phyloP scores from a whole-genome alignment of 2,329 filamentous ascomycete genomes.

The Cladophialophora bantiana region DNA sequence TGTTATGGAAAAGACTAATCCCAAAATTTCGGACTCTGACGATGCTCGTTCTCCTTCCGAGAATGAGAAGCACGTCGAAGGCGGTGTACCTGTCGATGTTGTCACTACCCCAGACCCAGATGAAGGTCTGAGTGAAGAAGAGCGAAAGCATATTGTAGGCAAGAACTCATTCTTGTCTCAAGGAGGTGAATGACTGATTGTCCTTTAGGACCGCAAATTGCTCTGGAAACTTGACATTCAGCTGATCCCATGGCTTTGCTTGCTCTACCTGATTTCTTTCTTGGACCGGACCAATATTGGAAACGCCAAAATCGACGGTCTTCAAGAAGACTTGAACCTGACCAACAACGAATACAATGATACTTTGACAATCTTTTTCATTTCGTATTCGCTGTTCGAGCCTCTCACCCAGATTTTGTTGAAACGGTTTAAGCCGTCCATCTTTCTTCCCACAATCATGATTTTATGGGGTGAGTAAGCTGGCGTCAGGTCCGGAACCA shows the following conservation, averaged over 20 bases:
- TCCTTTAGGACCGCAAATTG: conserved; percentile 51
- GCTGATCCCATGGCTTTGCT: conserved; percentile 56
- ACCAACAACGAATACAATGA: conserved; percentile 72
- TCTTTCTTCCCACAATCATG: conserved; percentile 87
- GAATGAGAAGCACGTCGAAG: conserved; percentile 31
- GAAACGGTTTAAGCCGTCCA: conserved; percentile 74
- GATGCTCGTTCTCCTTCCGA: conserved; percentile 23
- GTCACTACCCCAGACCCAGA: conserved; percentile 61
- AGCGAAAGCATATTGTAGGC: conserved; percentile 66
- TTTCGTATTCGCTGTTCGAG: conserved; percentile 82
- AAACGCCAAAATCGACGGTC: conserved; percentile 69
- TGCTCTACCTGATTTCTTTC: conserved; percentile 53
- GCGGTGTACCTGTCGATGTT: conserved; percentile 28
- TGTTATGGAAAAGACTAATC: conserved; percentile 22
- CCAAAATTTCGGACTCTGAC: conserved; percentile 26
- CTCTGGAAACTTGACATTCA: conserved; percentile 54
- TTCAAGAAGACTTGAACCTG: conserved; percentile 67
- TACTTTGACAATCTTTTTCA: conserved; percentile 82
- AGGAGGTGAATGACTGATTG: conserved; percentile 10
- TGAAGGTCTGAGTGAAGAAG: conserved; percentile 68
- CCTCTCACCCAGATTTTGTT: conserved; percentile 77
- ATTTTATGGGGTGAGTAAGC: conserved; percentile 53
- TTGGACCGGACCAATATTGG: conserved; percentile 72
- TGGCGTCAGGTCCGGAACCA: neutral
- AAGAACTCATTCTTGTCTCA: neutral